Evolutionary conservation across 805 yeast genomes (phyloP).

Genomic region (Starmerella vitae): DNA sequence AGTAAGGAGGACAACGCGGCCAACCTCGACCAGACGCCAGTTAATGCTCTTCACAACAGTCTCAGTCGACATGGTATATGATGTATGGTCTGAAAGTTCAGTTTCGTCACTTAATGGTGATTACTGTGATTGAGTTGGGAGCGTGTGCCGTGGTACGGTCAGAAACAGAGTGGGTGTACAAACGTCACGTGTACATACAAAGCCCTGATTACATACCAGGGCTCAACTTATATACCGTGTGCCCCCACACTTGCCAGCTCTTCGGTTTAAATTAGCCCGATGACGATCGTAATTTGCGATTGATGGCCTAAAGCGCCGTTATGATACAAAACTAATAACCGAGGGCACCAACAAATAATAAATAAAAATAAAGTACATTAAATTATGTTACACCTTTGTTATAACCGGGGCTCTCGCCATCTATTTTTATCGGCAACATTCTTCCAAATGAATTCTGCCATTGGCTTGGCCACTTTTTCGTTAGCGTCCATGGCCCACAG

Average conservation of each 20-base stretch:
- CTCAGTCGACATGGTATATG: constrained; percentile 44
- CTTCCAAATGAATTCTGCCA: constrained; percentile 23
- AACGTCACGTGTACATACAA: constrained; percentile 2
- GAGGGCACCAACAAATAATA: constrained; percentile 12
- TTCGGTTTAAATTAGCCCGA: constrained; percentile 19
- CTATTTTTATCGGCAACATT: constrained; percentile 6
- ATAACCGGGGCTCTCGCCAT: constrained; percentile 6
- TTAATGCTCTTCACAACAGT: constrained; percentile 85
- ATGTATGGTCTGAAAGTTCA: constrained; percentile 3
- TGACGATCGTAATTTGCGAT: constrained; percentile 24
- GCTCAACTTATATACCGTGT: too few relatives aligned
- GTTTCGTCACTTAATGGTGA: constrained; percentile 1
- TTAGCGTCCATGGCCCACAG: constrained; percentile 78
- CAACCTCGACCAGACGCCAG: constrained; percentile 99
- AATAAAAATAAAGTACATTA: not conserved
- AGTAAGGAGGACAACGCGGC: constrained; percentile 93
- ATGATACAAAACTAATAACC: constrained; percentile 17
- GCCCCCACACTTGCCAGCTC: too few relatives aligned
- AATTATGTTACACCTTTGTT: too few relatives aligned
- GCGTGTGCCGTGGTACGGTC: constrained; percentile 5
- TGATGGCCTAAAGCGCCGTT: constrained; percentile 15
- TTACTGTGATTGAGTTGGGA: not conserved
- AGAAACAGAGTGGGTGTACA: not conserved
- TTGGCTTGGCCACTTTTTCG: constrained; percentile 45
- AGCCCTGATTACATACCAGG: not conserved